Conservation (phyloP, 1,284 basidiomycete species). For the Salmacisia buchloeana region DNA sequence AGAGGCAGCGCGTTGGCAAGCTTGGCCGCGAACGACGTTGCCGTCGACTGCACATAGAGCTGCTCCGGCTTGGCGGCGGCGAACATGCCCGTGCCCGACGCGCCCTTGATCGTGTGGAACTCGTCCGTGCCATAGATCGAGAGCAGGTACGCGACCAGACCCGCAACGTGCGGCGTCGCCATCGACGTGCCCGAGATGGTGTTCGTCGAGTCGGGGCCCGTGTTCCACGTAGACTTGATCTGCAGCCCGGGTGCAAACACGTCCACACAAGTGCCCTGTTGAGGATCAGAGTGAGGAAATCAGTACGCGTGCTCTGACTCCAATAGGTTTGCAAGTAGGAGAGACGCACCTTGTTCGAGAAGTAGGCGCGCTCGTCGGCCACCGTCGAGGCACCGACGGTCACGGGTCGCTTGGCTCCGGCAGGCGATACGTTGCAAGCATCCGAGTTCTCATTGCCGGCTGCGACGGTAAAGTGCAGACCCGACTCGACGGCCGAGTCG, state of each 20-base stretch:
- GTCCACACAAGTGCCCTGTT: slow-evolving; percentile 66
- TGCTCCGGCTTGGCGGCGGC: neutral
- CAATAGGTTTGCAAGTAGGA: neutral
- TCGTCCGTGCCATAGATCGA: slow-evolving; percentile 55
- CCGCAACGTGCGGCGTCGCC: slow-evolving; percentile 58
- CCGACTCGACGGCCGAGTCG: slow-evolving; percentile 72
- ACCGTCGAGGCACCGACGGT: slow-evolving; percentile 63
- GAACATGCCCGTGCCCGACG: neutral
- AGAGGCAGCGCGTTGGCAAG: slow-evolving; percentile 37
- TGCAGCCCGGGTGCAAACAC: slow-evolving; percentile 76
- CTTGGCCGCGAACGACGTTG: slow-evolving; percentile 35
- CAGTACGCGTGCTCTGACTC: neutral
- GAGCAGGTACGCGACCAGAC: slow-evolving; percentile 58
- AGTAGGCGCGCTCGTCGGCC: slow-evolving; percentile 76
- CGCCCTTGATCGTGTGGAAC: slow-evolving; percentile 22
- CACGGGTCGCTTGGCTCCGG: slow-evolving; percentile 61
- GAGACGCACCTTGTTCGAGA: slow-evolving; percentile 54
- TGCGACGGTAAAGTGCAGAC: slow-evolving; percentile 72
- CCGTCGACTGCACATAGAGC: slow-evolving; percentile 5
- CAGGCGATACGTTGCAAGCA: slow-evolving; percentile 77
- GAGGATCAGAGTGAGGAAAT: neutral
- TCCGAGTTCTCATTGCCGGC: slow-evolving; percentile 72
- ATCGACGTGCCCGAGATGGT: slow-evolving; percentile 65
- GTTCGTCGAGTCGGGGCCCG: slow-evolving; percentile 57
- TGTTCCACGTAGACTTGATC: slow-evolving; percentile 57